These are phyloP conservation scores for Aegilops bicornis DNA, from an alignment of 176 grass and related monocot species.

Conservation along the genomic window DNA sequence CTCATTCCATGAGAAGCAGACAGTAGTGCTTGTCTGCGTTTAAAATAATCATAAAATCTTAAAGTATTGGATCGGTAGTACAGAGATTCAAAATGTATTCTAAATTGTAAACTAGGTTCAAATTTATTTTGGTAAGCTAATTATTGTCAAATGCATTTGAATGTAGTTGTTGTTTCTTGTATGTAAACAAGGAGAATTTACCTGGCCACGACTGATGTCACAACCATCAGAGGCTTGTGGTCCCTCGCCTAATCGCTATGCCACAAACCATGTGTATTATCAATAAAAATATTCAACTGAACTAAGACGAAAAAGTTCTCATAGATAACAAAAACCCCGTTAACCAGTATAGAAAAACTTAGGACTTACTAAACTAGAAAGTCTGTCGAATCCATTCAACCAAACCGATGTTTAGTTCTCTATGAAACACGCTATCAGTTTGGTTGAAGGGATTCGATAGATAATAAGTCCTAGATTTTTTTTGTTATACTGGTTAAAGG, in stretches of 20 bases:
- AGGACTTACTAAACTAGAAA: not conserved
- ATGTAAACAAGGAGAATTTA: conserved; percentile 35
- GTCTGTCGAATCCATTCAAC: not conserved
- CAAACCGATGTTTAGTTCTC: not conserved
- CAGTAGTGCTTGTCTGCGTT: conserved; percentile 34
- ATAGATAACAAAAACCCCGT: not conserved
- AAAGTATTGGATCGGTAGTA: not conserved
- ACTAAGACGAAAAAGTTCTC: not conserved
- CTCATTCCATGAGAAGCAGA: conserved; percentile 23
- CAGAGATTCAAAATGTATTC: not conserved
- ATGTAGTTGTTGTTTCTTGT: not conserved
- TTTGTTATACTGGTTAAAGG: not conserved
- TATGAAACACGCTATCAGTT: not conserved
- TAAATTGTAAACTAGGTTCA: too few relatives aligned
- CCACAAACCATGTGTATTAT: not conserved
- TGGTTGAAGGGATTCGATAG: not conserved
- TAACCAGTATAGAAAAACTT: not conserved
- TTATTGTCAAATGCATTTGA: too few relatives aligned
- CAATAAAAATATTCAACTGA: not conserved
- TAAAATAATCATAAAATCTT: conserved; percentile 25
- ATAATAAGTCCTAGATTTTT: not conserved
- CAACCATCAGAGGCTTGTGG: conserved; percentile 29
- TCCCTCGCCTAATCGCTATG: conserved; percentile 20
- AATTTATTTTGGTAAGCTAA: too few relatives aligned
- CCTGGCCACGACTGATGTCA: conserved; percentile 43